phyloP scores from a whole-genome alignment of 352 stramenopile genomes.

The Blastocystis hominis region DNA sequence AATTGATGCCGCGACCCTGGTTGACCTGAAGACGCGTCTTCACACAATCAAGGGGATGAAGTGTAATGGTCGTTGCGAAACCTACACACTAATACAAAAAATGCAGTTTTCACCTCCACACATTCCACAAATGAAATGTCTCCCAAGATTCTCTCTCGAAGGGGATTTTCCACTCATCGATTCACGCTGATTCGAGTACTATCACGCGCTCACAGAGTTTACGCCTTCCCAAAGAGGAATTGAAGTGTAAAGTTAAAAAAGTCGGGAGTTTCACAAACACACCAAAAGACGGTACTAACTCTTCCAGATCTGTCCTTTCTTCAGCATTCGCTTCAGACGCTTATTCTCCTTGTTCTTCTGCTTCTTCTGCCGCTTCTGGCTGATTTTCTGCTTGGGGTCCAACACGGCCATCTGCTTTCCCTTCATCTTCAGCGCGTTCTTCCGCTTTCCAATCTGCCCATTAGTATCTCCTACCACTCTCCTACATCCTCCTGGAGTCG shows the following conservation, averaged over 20 bases:
- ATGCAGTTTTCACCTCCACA: background rate
- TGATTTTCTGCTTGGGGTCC: conserved; percentile 16
- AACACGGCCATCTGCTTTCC: conserved; percentile 16
- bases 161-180: background rate
- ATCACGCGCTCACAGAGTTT: background rate
- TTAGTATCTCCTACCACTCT: background rate
- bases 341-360: conserved; percentile 11
- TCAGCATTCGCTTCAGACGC: conserved; percentile 17
- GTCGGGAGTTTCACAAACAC: background rate
- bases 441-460: conserved; percentile 9
- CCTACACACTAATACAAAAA: background rate
- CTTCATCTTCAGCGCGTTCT: background rate
- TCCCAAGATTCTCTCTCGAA: conserved; percentile 6
- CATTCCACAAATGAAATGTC: conserved; percentile 49
- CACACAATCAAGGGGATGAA: conserved; percentile 30
- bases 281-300: background rate
- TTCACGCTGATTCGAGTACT: background rate
- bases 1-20: background rate
- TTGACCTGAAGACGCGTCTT: conserved; percentile 42
- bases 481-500: conserved; percentile 15
- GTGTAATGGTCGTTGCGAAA: conserved; percentile 8
- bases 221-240: background rate
- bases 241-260: background rate
- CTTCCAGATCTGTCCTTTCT: conserved; percentile 27
- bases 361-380: background rate